Percentiles rank a stretch among this genome's conserved stretches.
Evolutionary conservation across 495 filamentous ascomycete species (phyloP).

Genomic region (Staphylotrichum tortipilum): DNA sequence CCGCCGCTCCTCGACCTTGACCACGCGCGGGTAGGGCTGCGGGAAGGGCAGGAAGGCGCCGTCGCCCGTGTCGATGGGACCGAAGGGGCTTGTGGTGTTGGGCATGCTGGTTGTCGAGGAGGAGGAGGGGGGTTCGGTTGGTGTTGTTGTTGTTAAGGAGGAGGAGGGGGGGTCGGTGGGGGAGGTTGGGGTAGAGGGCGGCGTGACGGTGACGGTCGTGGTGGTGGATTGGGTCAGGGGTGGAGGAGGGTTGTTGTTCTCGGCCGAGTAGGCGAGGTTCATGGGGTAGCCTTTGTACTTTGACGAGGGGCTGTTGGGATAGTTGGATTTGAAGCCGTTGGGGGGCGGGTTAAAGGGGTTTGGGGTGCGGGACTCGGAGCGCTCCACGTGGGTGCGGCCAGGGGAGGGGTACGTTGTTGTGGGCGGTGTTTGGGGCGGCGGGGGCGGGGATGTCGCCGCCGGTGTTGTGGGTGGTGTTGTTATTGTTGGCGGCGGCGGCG

Average conservation of each 20-base stretch:
- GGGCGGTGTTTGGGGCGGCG: no score
- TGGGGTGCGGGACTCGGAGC: background rate
- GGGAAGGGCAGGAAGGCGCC: conserved; percentile 9
- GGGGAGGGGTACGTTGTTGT: no score
- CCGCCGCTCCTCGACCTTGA: conserved; percentile 79
- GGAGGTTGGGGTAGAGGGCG: no score
- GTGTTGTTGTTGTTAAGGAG: background rate
- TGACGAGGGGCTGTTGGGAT: background rate
- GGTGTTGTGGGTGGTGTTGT: conserved; percentile 6
- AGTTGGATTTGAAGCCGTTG: no score
- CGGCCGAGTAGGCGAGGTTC: background rate
- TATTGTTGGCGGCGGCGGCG: background rate
- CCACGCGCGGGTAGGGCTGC: conserved; percentile 54
- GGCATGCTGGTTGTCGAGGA: background rate
- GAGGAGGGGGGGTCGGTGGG: no score
- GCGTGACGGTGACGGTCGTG: background rate
- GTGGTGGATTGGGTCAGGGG: background rate
- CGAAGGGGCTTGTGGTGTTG: conserved; percentile 1
- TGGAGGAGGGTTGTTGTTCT: background rate
- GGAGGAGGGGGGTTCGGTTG: background rate
- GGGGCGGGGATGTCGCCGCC: background rate
- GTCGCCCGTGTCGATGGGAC: conserved; percentile 10
- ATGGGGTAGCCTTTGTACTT: background rate
- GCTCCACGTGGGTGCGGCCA: no score
- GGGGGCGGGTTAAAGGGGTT: background rate